Evolutionary conservation across 108 stramenopile genomes (phyloP), one percentile per base, ranked within the genome.

Genomic region (Nitzschia sp.): DNA sequence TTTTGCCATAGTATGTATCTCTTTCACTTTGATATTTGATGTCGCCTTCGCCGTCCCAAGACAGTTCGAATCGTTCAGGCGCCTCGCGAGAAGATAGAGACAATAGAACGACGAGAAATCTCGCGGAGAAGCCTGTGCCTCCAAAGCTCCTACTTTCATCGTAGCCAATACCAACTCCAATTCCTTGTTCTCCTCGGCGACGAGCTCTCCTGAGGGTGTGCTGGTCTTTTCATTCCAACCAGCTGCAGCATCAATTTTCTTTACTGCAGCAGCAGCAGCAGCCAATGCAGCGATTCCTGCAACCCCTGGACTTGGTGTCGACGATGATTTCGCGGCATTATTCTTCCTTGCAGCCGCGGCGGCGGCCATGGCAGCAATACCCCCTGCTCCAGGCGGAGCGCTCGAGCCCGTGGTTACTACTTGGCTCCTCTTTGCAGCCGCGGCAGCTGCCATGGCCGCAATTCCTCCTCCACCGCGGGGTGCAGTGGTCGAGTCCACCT

Each of bases 61-160:
- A 4, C n/a, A 25, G 41, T 25, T 31, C 38, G 23, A 25, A 22
- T 58, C 28, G 29, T 25, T 22, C 3, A 59, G 56, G 1, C 23
- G 16, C 25, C 21, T 36, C 50, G 58, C 36, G n/a, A 78, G 54
- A 19, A 68, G 45, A 48, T 66, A 66, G 58, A 78, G 65, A 48
- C 77, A 71, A 19, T 68, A 78, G 58, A 71, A 71, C 31, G 77
- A 23, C 31, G 77, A 46, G 11, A 71, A 45, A 72, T 78, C 66
- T 26, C 77, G 55, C 0, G 77, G 77, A 11, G 73, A 63, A 32
- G 38, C 38, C 9, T 45, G 32, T 11, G 67, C 75, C 35, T 57
- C 56, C 3, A 17, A 27, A 30, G 50, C 36, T 6, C 68, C 75
- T 15, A 36, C 8, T 8, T 54, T 28, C 53, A 66, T 54, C 11